phyloP scores from a whole-genome alignment of 1,284 basidiomycete genomes.

The Trichosporon sp. region DNA sequence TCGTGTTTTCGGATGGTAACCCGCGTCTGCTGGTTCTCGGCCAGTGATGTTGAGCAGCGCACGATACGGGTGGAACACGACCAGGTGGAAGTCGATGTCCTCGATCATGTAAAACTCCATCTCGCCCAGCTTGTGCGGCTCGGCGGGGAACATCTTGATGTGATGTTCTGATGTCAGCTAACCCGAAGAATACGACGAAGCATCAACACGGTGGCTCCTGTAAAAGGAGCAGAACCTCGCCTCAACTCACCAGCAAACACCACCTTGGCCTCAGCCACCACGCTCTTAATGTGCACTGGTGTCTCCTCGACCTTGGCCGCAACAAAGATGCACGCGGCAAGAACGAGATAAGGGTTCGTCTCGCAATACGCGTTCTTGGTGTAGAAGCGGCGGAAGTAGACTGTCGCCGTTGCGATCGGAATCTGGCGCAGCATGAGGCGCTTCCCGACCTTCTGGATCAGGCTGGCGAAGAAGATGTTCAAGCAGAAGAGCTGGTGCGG shows the following conservation, averaged over 20 bases:
- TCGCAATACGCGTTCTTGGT: constrained; percentile 90
- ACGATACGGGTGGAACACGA: constrained; percentile 92
- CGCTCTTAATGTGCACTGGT: constrained; percentile 89
- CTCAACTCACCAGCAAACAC: constrained; percentile 71
- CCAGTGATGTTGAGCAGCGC: constrained; percentile 76
- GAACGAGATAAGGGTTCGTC: constrained; percentile 89
- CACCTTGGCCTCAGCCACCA: constrained; percentile 78
- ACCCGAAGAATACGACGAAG: too few species aligned
- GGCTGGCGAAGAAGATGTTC: constrained; percentile 79
- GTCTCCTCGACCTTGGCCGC: constrained; percentile 97
- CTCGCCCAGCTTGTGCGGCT: constrained; percentile 89
- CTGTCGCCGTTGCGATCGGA: constrained; percentile 86
- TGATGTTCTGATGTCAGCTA: constrained; percentile 62
- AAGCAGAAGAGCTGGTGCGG: constrained; percentile 75
- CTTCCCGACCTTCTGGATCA: constrained; percentile 84
- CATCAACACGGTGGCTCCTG: too few species aligned
- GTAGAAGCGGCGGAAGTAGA: constrained; percentile 95
- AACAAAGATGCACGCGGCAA: constrained; percentile 90
- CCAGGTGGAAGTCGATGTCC: constrained; percentile 92
- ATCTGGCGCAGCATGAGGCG: constrained; percentile 81
- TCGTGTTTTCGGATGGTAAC: constrained; percentile 43
- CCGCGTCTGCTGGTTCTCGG: constrained; percentile 54
- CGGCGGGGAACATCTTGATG: constrained; percentile 74
- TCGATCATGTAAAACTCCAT: constrained; percentile 99
- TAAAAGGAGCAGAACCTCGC: too few species aligned